These are phyloP conservation scores for Pisolithus albus DNA, from an alignment of 768 basidiomycete species.

Conservation along the genomic window DNA sequence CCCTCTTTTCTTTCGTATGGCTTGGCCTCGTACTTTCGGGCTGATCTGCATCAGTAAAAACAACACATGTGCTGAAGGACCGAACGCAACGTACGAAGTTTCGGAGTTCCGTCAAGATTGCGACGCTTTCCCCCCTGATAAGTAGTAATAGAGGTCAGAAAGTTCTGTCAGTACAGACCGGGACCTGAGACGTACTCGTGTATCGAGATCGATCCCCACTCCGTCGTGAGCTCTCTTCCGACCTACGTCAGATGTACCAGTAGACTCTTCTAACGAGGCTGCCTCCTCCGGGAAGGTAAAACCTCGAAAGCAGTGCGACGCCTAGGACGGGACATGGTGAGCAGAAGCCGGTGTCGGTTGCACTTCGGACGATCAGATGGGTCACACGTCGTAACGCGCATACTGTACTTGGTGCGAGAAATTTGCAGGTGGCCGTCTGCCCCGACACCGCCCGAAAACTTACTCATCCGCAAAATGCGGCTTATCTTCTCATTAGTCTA, in stretches of 20 bases:
- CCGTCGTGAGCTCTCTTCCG: constrained; percentile 22
- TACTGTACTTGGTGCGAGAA: no score
- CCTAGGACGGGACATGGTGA: constrained; percentile 30
- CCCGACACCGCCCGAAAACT: no score
- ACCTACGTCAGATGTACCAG: constrained; percentile 17
- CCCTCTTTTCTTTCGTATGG: constrained; percentile 32
- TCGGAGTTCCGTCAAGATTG: constrained; percentile 17
- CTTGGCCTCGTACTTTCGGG: constrained; percentile 32
- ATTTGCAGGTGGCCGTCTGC: no score
- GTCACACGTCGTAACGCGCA: no score
- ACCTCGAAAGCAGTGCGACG: constrained; percentile 52
- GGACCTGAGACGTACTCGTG: constrained; percentile 9
- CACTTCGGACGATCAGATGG: neutral
- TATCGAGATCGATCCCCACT: neutral
- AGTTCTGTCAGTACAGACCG: neutral
- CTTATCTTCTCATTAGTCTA: no score
- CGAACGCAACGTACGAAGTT: constrained; percentile 9
- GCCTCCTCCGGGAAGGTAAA: constrained; percentile 43
- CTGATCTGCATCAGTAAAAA: constrained; percentile 20
- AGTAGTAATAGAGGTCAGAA: neutral
- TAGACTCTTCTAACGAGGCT: constrained; percentile 15
- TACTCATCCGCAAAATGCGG: no score
- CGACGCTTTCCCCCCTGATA: constrained; percentile 21
- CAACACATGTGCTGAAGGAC: neutral
- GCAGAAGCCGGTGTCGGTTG: constrained; percentile 1